phyloP scores from a whole-genome alignment of 371 early-diverging fungal species.

The Fennellomyces sp. region DNA sequence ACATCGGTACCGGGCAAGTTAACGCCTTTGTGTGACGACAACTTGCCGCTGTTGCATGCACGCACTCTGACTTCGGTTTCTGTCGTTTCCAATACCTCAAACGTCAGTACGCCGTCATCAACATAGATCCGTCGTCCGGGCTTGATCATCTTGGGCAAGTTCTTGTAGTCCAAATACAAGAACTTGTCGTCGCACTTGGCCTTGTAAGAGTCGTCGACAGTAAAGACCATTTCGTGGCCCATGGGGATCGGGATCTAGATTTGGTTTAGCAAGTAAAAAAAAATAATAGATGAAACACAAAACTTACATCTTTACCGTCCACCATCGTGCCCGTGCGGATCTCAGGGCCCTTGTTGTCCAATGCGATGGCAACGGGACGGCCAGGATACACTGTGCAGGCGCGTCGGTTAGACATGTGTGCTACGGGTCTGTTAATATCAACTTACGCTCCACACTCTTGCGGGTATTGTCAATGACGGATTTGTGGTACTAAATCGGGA shows the following conservation, averaged over 20 bases:
- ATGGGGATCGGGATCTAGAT: conserved; percentile 60
- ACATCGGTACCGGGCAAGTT: conserved; percentile 89
- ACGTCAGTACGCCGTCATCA: conserved; percentile 86
- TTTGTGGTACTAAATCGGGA: conserved; percentile 69
- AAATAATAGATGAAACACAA: neutral
- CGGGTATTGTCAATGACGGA: conserved; percentile 81
- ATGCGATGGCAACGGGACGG: conserved; percentile 80
- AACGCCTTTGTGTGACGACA: conserved; percentile 86
- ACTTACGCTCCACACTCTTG: conserved; percentile 56
- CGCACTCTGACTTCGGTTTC: conserved; percentile 70
- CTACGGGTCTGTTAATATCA: neutral
- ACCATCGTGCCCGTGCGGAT: conserved; percentile 82
- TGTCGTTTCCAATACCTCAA: conserved; percentile 72
- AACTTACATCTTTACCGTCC: conserved; percentile 58
- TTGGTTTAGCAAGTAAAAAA: neutral
- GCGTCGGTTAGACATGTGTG: neutral
- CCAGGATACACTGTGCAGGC: conserved; percentile 51
- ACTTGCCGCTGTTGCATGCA: conserved; percentile 76
- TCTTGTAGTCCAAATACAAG: conserved; percentile 88
- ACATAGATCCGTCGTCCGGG: conserved; percentile 87
- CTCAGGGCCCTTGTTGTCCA: conserved; percentile 89
- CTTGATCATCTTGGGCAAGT: conserved; percentile 79
- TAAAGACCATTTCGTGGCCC: conserved; percentile 86
- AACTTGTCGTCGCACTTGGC: conserved; percentile 69
- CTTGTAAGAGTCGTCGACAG: conserved; percentile 73